Evolutionary conservation across 495 filamentous ascomycete species (phyloP).

Genomic region (Penicillium maclennaniae): DNA sequence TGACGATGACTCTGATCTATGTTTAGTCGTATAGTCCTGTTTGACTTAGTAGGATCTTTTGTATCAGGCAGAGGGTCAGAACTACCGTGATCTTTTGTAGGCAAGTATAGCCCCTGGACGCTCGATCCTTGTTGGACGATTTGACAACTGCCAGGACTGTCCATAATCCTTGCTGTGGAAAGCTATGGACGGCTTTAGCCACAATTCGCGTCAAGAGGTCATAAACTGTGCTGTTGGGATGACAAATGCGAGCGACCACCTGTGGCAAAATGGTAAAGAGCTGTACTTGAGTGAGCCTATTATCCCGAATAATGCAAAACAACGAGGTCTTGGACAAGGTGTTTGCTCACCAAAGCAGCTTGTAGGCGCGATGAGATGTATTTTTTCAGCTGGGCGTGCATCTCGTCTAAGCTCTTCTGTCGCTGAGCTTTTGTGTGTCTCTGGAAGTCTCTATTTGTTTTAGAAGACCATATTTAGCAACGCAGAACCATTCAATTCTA

Average conservation of each 20-base stretch:
- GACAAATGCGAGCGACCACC: slow-evolving; percentile 85
- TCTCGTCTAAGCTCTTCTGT: slow-evolving; percentile 60
- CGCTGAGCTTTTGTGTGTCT: slow-evolving; percentile 52
- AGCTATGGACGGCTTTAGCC: slow-evolving; percentile 67
- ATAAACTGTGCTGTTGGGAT: slow-evolving; percentile 73
- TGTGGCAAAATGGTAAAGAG: slow-evolving; percentile 92
- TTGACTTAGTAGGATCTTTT: neutral
- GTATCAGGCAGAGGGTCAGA: neutral
- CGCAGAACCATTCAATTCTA: neutral
- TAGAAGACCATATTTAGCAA: slow-evolving; percentile 3
- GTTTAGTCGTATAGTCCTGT: slow-evolving; percentile 44
- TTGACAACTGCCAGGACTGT: slow-evolving; percentile 77
- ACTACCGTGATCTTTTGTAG: slow-evolving; percentile 45
- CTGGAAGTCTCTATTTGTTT: slow-evolving; percentile 49
- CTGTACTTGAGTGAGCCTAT: slow-evolving; percentile 12
- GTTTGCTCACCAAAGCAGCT: slow-evolving; percentile 57
- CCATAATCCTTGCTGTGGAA: slow-evolving; percentile 94
- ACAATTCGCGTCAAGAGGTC: slow-evolving; percentile 72
- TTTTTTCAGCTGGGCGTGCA: slow-evolving; percentile 71
- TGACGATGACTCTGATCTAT: slow-evolving; percentile 35
- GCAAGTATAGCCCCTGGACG: slow-evolving; percentile 43
- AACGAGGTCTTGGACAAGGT: neutral
- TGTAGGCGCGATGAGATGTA: slow-evolving; percentile 65
- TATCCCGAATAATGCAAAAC: neutral
- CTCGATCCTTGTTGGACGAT: slow-evolving; percentile 49